These are phyloP conservation scores for Psilocybe cubensis DNA, from an alignment of 768 basidiomycete species.

Conservation along the genomic window DNA sequence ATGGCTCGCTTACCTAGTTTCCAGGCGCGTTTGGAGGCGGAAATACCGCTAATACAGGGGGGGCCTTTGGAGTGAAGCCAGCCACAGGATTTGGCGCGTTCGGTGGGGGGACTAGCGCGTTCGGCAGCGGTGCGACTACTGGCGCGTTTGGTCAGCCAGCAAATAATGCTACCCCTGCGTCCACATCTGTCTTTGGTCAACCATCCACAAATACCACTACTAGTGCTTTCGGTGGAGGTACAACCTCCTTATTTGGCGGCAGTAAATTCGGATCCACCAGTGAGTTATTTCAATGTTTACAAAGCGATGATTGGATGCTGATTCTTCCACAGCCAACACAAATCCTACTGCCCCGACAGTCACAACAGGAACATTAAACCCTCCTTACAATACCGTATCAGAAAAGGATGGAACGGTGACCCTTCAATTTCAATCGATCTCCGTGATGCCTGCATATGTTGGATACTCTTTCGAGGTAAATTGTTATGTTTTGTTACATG, in stretches of 20 bases:
- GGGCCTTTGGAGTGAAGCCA: slow-evolving; percentile 72
- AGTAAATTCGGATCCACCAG: slow-evolving; percentile 47
- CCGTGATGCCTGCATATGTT: slow-evolving; percentile 77
- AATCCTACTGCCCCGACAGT: slow-evolving; percentile 47
- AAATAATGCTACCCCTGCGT: slow-evolving; percentile 25
- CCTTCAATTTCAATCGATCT: slow-evolving; percentile 81
- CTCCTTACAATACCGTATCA: slow-evolving; percentile 48
- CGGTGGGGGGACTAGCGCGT: slow-evolving; percentile 58
- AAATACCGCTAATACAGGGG: slow-evolving; percentile 39
- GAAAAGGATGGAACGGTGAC: slow-evolving; percentile 69
- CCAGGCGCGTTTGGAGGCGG: slow-evolving; percentile 50
- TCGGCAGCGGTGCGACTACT: slow-evolving; percentile 50
- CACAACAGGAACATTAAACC: slow-evolving; percentile 60
- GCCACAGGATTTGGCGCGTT: slow-evolving; percentile 79
- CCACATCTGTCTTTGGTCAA: slow-evolving; percentile 46
- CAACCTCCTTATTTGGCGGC: slow-evolving; percentile 20
- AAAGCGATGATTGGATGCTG: neutral
- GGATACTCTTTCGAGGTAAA: slow-evolving; percentile 79
- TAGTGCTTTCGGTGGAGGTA: slow-evolving; percentile 36
- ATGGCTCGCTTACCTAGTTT: slow-evolving; percentile 19
- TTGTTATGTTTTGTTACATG: slow-evolving; percentile 13
- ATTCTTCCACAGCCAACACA: slow-evolving; percentile 12
- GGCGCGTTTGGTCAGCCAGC: slow-evolving; percentile 45
- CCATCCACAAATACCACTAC: slow-evolving; percentile 33
- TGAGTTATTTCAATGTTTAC: slow-evolving; percentile 5